These are phyloP conservation scores for Spiraea crenata DNA, from an alignment of 331 rosid species.

Conservation along the genomic window DNA sequence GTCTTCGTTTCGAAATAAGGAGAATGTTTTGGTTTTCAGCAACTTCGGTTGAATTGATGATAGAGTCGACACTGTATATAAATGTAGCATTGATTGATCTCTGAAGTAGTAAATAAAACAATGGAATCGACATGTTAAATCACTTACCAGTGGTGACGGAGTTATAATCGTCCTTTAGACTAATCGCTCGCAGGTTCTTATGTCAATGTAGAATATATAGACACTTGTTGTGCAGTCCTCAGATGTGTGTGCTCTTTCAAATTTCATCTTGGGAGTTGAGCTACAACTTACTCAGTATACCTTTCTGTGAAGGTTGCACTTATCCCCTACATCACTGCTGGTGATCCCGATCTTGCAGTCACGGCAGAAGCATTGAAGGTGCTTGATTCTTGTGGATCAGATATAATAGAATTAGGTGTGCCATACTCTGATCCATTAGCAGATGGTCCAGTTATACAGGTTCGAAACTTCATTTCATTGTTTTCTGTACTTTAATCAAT, in stretches of 20 bases:
- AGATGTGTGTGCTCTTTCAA: background rate
- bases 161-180: background rate
- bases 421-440: constrained; percentile 98
- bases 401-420: constrained; percentile 89
- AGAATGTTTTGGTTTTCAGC: background rate
- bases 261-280: background rate
- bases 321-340: constrained; percentile 90
- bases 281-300: background rate
- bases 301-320: constrained; percentile 68
- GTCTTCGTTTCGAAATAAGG: background rate
- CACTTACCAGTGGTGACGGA: background rate
- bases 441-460: constrained; percentile 99
- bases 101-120: background rate
- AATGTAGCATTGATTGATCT: background rate
- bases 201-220: background rate
- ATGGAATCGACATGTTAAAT: background rate
- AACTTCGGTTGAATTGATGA: background rate
- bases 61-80: background rate
- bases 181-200: background rate
- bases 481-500: background rate
- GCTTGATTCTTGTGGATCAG: constrained; percentile 83
- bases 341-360: constrained; percentile 93
- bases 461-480: constrained; percentile 19
- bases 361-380: constrained; percentile 91
- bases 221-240: background rate